Conservation (phyloP, 2,329 filamentous ascomycete species). For the Talaromyces amestolkiae region DNA sequence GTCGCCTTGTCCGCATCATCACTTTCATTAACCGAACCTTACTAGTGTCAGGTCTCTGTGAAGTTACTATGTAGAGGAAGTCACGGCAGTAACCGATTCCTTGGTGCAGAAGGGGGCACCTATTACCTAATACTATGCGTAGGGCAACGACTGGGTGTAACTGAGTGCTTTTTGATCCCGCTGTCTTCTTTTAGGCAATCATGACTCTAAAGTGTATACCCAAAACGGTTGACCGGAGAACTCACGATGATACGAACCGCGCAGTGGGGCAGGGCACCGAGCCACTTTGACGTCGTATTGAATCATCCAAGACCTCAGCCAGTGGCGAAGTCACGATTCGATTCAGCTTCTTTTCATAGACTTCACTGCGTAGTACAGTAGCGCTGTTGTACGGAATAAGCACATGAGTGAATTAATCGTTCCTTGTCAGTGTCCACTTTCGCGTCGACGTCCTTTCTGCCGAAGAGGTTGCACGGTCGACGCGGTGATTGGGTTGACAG, state of each 20-base stretch:
- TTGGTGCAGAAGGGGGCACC: not conserved
- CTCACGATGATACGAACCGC: not conserved
- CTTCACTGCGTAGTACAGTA: no score
- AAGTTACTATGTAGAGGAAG: not conserved
- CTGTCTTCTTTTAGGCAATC: conserved; percentile 7
- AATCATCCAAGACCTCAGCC: not conserved
- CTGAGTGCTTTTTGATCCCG: not conserved
- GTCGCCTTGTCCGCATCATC: conserved; percentile 2
- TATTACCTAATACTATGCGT: not conserved
- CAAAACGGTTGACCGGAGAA: conserved; percentile 19
- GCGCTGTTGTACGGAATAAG: not conserved
- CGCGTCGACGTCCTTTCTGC: not conserved
- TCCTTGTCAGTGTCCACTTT: not conserved
- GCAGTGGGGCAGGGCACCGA: conserved; percentile 4
- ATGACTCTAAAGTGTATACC: conserved; percentile 14
- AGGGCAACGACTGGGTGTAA: not conserved
- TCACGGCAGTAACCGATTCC: not conserved
- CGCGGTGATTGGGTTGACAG: not conserved
- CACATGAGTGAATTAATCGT: conserved; percentile 5
- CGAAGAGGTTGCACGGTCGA: not conserved
- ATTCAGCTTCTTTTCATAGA: not conserved
- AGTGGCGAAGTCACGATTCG: not conserved
- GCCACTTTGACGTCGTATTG: conserved; percentile 11
- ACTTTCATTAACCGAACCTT: not conserved
- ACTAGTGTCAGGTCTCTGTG: not conserved